Evolutionary conservation across 768 basidiomycete species (phyloP).

Genomic region (Mycena chlorophos): DNA sequence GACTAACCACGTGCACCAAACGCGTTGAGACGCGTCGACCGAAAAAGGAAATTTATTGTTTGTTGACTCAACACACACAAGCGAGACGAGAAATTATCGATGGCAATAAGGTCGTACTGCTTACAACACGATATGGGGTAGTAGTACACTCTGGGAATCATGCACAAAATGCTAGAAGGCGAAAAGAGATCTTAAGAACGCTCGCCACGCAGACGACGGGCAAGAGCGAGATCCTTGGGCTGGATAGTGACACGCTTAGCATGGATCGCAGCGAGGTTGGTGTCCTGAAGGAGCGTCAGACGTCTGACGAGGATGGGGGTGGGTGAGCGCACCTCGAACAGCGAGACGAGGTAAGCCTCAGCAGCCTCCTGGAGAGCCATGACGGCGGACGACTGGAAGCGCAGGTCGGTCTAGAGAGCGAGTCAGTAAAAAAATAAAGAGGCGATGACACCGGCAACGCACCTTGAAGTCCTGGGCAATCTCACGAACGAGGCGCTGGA

Average conservation of each 20-base stretch:
- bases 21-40: no score
- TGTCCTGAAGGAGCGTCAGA: constrained; percentile 28
- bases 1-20: background rate
- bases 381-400: constrained; percentile 81
- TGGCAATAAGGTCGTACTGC: no score
- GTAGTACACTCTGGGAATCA: no score
- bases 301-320: constrained; percentile 35
- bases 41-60: no score
- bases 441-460: constrained; percentile 1
- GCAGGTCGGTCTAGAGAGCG: constrained; percentile 46
- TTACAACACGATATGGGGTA: background rate
- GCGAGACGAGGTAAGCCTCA: constrained; percentile 74
- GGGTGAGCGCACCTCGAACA: constrained; percentile 53
- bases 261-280: constrained; percentile 82
- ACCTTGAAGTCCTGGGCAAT: constrained; percentile 65
- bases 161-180: background rate
- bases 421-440: background rate
- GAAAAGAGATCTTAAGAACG: constrained; percentile 13
- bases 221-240: constrained; percentile 79
- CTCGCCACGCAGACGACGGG: constrained; percentile 73
- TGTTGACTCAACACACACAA: no score
- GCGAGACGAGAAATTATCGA: no score
- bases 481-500: constrained; percentile 51
- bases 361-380: constrained; percentile 83
- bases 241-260: constrained; percentile 87